Evolutionary conservation across 2,329 filamentous ascomycete species (phyloP).

Genomic region (Spiromastix sp.): DNA sequence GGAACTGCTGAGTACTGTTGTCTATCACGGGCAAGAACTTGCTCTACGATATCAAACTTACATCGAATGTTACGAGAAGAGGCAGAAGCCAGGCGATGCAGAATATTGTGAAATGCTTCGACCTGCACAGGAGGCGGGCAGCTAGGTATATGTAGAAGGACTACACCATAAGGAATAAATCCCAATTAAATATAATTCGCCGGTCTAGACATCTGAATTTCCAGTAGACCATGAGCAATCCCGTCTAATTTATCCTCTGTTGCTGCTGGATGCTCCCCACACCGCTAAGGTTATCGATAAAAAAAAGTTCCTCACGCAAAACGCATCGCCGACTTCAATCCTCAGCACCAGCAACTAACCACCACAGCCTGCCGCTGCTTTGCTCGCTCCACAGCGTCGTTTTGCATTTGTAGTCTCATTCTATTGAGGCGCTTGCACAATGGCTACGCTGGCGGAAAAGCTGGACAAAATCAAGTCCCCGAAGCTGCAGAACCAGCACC

Average conservation of each 20-base stretch:
- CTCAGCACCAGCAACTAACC: neutral
- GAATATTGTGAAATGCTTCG: slow-evolving; percentile 45
- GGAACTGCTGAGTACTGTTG: no score
- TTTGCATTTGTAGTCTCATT: slow-evolving; percentile 14
- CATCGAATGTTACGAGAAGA: no score
- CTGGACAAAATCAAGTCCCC: slow-evolving; percentile 95
- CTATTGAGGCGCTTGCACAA: slow-evolving; percentile 23
- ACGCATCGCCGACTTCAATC: neutral
- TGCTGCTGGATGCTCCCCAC: no score
- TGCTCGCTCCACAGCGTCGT: slow-evolving; percentile 1
- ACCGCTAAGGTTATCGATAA: slow-evolving; percentile 8
- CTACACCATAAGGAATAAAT: no score
- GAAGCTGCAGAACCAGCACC: slow-evolving; percentile 89
- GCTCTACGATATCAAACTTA: no score
- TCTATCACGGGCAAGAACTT: no score
- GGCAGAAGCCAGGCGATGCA: no score
- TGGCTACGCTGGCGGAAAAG: slow-evolving; percentile 69
- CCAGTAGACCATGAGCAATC: no score
- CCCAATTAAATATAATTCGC: no score
- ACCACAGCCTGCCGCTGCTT: neutral
- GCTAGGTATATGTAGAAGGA: no score
- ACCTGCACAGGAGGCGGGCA: slow-evolving; percentile 6
- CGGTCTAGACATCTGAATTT: no score
- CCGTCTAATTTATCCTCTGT: no score
- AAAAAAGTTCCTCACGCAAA: neutral